Percentiles rank a stretch among this genome's conserved stretches.
These are phyloP conservation scores for Furcasterigmium sp. DNA, from an alignment of 2,329 filamentous ascomycete species.

Conservation along the genomic window DNA sequence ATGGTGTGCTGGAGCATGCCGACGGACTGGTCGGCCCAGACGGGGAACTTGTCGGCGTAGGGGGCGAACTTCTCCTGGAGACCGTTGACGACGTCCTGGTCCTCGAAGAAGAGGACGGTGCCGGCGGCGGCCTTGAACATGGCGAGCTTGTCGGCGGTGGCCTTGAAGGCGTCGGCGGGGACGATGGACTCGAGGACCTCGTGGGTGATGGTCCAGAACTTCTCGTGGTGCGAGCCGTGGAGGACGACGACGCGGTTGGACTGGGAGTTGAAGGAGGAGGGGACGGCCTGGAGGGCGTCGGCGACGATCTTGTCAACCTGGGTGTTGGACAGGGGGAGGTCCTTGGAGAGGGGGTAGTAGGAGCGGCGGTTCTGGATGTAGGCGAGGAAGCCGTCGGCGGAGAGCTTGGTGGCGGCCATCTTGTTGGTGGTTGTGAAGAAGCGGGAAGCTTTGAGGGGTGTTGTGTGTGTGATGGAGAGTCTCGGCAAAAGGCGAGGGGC, in stretches of 20 bases:
- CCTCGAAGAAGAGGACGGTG: constrained; percentile 85
- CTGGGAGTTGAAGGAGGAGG: constrained; percentile 86
- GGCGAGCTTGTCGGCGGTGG: constrained; percentile 37
- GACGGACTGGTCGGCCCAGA: constrained; percentile 70
- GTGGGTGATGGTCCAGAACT: constrained; percentile 73
- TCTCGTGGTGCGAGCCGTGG: constrained; percentile 76
- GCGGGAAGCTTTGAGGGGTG: constrained; percentile 5
- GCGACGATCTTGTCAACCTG: constrained; percentile 62
- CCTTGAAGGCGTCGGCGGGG: constrained; percentile 55
- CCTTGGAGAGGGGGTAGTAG: constrained; percentile 63
- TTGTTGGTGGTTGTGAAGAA: constrained; percentile 23
- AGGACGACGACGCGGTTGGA: constrained; percentile 74
- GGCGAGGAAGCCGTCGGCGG: constrained; percentile 49
- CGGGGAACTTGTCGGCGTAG: constrained; percentile 76
- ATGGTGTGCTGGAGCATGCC: constrained; percentile 78
- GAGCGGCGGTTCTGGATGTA: constrained; percentile 64
- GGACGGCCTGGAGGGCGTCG: constrained; percentile 61
- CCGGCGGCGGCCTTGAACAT: constrained; percentile 70
- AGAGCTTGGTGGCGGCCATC: constrained; percentile 35
- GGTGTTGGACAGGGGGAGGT: constrained; percentile 50
- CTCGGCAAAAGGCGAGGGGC: background rate
- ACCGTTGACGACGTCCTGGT: constrained; percentile 59
- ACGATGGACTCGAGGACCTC: constrained; percentile 65
- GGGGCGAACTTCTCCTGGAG: constrained; percentile 64
- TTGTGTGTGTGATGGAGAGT: constrained; percentile 2